Evolutionary conservation across 2,329 filamentous ascomycete species (phyloP).

Genomic region (Xylariaceae sp.): DNA sequence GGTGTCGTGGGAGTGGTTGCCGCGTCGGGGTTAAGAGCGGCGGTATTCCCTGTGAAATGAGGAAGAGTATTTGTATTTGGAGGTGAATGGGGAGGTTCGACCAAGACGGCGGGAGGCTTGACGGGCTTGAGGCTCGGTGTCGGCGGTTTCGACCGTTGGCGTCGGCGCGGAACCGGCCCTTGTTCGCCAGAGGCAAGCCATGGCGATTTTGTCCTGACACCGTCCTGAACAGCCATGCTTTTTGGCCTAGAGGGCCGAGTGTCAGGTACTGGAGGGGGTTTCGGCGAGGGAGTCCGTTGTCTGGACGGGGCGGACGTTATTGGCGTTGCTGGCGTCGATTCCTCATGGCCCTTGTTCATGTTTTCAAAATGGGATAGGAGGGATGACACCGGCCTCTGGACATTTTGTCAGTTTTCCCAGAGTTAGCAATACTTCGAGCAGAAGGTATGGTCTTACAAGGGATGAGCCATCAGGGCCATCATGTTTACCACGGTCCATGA

Average conservation of each 20-base stretch:
- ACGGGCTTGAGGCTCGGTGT: constrained; percentile 41
- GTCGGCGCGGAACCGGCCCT: constrained; percentile 36
- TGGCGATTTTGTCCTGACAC: constrained; percentile 25
- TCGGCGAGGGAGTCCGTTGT: constrained; percentile 30
- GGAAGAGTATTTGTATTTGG: constrained; percentile 42
- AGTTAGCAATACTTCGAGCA: constrained; percentile 7
- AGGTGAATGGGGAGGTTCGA: constrained; percentile 67
- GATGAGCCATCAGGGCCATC: constrained; percentile 71
- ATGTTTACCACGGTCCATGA: constrained; percentile 41
- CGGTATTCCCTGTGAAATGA: constrained; percentile 35
- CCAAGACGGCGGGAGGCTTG: constrained; percentile 58
- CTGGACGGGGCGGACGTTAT: constrained; percentile 24
- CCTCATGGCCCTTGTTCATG: constrained; percentile 50
- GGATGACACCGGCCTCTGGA: constrained; percentile 74
- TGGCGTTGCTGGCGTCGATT: constrained; percentile 27
- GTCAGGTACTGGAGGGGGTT: constrained; percentile 29
- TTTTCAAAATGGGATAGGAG: constrained; percentile 77
- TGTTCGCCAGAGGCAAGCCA: constrained; percentile 19
- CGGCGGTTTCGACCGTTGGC: constrained; percentile 37
- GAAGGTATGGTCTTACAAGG: constrained; percentile 50
- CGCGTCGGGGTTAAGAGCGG: constrained; percentile 44
- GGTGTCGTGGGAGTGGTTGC: constrained; percentile 37
- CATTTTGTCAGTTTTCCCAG: constrained; percentile 22
- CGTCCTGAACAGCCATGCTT: constrained; percentile 20
- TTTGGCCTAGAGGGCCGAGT: constrained; percentile 28